Conservation (phyloP, 306 rosid genomes). For the Cicer arietinum region DNA sequence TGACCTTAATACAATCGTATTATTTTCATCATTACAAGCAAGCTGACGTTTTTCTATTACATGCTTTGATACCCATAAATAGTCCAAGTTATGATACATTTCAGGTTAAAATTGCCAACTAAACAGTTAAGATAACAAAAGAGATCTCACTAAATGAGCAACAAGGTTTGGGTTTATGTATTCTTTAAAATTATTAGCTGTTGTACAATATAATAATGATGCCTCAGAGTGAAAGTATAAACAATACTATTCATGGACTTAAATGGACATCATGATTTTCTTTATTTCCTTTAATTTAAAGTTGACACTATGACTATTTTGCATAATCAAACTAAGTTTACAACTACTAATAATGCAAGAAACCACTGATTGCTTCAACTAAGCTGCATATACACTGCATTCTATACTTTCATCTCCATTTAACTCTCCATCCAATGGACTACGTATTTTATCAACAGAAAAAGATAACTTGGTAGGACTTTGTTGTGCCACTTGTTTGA, state of each 20-base stretch:
- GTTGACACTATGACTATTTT: constrained; percentile 4
- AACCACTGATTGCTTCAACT: constrained; percentile 60
- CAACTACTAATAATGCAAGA: constrained; percentile 49
- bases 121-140: background rate
- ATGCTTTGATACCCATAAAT: background rate
- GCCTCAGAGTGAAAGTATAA: constrained; percentile 11
- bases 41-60: background rate
- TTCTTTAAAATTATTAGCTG: constrained; percentile 12
- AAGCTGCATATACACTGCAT: constrained; percentile 66
- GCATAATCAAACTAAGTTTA: constrained; percentile 41
- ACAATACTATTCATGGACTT: background rate
- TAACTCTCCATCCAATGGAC: constrained; percentile 53
- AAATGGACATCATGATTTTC: background rate
- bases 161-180: background rate
- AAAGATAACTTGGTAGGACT: constrained; percentile 49
- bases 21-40: background rate
- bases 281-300: background rate
- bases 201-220: constrained; percentile 24
- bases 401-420: constrained; percentile 76
- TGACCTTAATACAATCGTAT: background rate
- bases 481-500: constrained; percentile 53
- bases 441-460: constrained; percentile 50
- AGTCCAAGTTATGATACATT: background rate
- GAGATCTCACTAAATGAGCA: background rate
- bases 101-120: background rate